These are phyloP conservation scores for Priceomyces castillae DNA, from an alignment of 805 yeast species.

Conservation along the genomic window DNA sequence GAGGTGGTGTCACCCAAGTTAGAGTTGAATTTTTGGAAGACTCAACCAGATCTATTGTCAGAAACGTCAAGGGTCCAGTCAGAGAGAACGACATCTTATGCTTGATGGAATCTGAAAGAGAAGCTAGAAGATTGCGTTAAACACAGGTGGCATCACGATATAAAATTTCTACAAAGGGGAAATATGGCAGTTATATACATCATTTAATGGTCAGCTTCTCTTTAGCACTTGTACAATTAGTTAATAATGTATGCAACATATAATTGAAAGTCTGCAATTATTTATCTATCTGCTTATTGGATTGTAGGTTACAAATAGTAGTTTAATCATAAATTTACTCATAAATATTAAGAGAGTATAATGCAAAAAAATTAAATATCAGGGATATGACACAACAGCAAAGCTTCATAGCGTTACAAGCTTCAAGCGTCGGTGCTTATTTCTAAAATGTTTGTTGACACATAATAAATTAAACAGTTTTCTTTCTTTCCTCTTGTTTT, in stretches of 20 bases:
- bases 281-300: neutral
- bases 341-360: neutral
- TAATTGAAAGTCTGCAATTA: neutral
- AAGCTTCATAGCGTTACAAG: too few species aligned
- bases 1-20: conserved; percentile 81
- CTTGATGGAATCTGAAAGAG: conserved; percentile 99
- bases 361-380: neutral
- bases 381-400: too few species aligned
- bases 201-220: neutral
- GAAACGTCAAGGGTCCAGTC: conserved; percentile 52
- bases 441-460: neutral
- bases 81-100: conserved; percentile 88
- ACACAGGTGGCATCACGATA: neutral
- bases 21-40: conserved; percentile 50
- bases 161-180: conserved; percentile 1
- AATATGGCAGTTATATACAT: neutral
- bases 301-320: neutral
- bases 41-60: conserved; percentile 47
- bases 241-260: conserved; percentile 5
- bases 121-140: conserved; percentile 93
- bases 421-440: too few species aligned
- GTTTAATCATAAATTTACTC: neutral
- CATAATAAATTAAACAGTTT: neutral
- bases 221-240: conserved; percentile 5
- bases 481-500: conserved; percentile 5